Evolutionary conservation across 2,329 filamentous ascomycete genomes (phyloP), one percentile per base, ranked within the genome.

Genomic region (Grosmannia penicillata): DNA sequence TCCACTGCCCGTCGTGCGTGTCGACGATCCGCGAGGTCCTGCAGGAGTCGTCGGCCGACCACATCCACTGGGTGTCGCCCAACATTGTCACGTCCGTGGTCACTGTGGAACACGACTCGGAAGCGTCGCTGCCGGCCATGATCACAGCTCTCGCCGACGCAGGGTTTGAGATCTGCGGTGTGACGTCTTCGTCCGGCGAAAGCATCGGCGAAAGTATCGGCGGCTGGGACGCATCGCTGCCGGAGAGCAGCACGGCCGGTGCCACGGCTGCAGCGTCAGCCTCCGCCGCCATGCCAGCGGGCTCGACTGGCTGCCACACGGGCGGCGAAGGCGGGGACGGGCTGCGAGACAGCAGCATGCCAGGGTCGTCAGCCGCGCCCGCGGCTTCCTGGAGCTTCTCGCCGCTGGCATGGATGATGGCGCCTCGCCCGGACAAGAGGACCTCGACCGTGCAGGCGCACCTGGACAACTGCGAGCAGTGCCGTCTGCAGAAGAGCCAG

Each of bases 1-100:
- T 86, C n/a, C 81, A 86, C 57, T 85, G 81, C 59, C 75, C 79
- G 13, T 81, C 78, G 43, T 86, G 81, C 54, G 73, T 83, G 36
- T 68, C 71, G 26, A 65, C 68, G 47, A 83, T 86, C 51, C 66
- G 74, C 50, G 60, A 68, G 38, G 65, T 69, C 42, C 58, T 85
- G 42, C 62, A 53, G 42, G 64, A 61, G 32, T 54, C 55, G 17
- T 70, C 59, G 47, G 51, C 48, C 38, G 55, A 51, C 58, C 69
- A 53, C 51, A 60, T 62, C 60, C 62, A 51, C 39, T 75, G 71
- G 59, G 69, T 83, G 23, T 78, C 76, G 45, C 71, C 78, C 43
- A 83, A 81, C 46, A 71, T 84, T 43, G 69, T 84, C 49, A 78
- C 77, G 28, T 81, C 80, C 35, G 74, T 74, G 43, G 72, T 83